Conservation (phyloP, 2,329 filamentous ascomycete genomes). For the Ambrosiella xylebori region DNA sequence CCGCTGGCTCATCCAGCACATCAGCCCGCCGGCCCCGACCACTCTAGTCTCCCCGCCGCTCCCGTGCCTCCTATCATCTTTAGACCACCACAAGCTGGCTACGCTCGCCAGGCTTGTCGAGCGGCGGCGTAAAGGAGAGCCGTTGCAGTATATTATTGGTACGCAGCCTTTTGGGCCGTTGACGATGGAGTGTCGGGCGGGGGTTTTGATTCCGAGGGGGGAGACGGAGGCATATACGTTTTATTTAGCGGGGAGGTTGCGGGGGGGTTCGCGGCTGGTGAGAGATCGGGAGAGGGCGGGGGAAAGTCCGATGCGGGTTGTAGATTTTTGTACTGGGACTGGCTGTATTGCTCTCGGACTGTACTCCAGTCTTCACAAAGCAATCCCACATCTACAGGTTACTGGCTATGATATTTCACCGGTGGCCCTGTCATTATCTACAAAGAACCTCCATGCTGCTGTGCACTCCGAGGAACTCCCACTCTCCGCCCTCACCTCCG, state of each 20-base stretch:
- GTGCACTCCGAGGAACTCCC: slow-evolving; percentile 13
- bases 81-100: neutral
- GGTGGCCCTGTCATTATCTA: slow-evolving; percentile 46
- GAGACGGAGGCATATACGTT: slow-evolving; percentile 56
- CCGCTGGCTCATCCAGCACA: slow-evolving; percentile 53
- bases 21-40: slow-evolving; percentile 20
- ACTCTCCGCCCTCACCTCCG: slow-evolving; percentile 14
- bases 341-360: slow-evolving; percentile 77
- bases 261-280: neutral
- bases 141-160: slow-evolving; percentile 79
- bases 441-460: slow-evolving; percentile 42
- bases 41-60: neutral
- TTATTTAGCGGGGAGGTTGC: slow-evolving; percentile 34
- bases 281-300: neutral
- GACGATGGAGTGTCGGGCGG: slow-evolving; percentile 56
- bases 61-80: neutral
- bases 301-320: slow-evolving; percentile 34
- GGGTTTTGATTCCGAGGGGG: slow-evolving; percentile 71
- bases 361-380: slow-evolving; percentile 38
- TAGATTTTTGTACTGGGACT: slow-evolving; percentile 82
- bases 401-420: slow-evolving; percentile 58
- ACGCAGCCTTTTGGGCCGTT: slow-evolving; percentile 75
- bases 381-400: slow-evolving; percentile 28
- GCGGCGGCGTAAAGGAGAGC: slow-evolving; percentile 34
- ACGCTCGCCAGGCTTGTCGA: neutral